Percentiles rank a stretch among this genome's conserved stretches.
These are phyloP conservation scores for Chlorencoelia australis DNA, from an alignment of 2,329 filamentous ascomycete species.

Conservation along the genomic window DNA sequence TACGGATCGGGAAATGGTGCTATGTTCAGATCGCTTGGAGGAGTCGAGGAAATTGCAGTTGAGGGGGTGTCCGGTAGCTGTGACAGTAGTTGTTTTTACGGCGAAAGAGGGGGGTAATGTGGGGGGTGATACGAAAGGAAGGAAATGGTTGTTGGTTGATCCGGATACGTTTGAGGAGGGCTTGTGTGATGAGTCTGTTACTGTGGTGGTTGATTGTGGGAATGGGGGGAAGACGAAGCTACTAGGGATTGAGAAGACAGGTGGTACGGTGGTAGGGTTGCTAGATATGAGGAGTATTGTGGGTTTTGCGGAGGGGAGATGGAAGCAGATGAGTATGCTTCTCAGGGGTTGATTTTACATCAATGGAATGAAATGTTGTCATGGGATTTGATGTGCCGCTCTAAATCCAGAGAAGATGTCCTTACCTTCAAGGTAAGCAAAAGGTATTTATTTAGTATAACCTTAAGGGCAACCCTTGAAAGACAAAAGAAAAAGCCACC, in stretches of 20 bases:
- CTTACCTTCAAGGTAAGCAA: too few relatives aligned
- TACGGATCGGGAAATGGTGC: conserved; percentile 63
- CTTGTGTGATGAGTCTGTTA: conserved; percentile 74
- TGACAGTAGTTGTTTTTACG: conserved; percentile 70
- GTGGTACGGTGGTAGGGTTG: conserved; percentile 60
- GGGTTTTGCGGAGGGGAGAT: conserved; percentile 50
- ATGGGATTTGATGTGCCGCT: too few relatives aligned
- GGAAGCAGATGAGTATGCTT: conserved; percentile 37
- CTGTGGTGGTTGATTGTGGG: conserved; percentile 63
- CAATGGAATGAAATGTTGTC: too few relatives aligned
- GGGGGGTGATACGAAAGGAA: conserved; percentile 44
- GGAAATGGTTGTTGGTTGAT: conserved; percentile 77
- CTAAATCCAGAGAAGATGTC: too few relatives aligned
- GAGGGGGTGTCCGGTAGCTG: conserved; percentile 60
- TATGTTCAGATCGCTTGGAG: conserved; percentile 56
- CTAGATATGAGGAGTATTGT: conserved; percentile 52
- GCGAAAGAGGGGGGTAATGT: conserved; percentile 34
- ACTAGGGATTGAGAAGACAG: conserved; percentile 70
- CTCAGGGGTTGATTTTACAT: conserved; percentile 14
- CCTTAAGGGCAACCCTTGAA: too few relatives aligned
- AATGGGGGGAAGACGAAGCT: conserved; percentile 40
- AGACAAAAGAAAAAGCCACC: too few relatives aligned
- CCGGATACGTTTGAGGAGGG: conserved; percentile 85
- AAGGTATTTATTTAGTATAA: too few relatives aligned
- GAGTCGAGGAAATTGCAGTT: conserved; percentile 49